phyloP scores from a whole-genome alignment of 768 basidiomycete species.

The Dioszegia hungarica region DNA sequence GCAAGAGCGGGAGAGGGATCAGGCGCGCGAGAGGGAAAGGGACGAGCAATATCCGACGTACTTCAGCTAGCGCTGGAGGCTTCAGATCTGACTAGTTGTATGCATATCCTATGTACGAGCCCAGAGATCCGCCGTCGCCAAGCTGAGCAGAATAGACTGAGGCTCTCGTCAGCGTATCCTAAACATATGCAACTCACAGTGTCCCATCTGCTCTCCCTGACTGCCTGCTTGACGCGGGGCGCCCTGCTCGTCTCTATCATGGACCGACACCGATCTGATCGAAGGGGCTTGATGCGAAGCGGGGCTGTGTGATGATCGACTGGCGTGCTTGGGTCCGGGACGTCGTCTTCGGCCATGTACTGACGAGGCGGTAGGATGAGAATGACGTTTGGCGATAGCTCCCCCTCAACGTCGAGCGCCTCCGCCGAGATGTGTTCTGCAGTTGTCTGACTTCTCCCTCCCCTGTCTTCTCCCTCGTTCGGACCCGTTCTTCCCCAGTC shows the following conservation, averaged over 20 bases:
- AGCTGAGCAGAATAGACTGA: conserved; percentile 24
- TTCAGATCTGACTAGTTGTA: neutral
- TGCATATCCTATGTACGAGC: neutral
- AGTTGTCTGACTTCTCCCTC: too few relatives aligned
- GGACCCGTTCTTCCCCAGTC: too few relatives aligned
- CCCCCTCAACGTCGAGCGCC: too few relatives aligned
- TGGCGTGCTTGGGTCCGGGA: too few relatives aligned
- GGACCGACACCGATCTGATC: neutral
- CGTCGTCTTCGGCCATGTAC: neutral
- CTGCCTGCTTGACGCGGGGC: conserved; percentile 6
- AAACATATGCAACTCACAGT: conserved; percentile 15
- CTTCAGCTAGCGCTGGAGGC: neutral
- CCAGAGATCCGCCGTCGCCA: conserved; percentile 32
- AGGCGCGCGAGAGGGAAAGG: neutral
- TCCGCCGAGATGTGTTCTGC: too few relatives aligned
- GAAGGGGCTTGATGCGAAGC: neutral
- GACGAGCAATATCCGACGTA: conserved; percentile 3
- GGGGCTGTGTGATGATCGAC: neutral
- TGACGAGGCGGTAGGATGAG: conserved; percentile 21
- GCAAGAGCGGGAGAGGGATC: conserved; percentile 13
- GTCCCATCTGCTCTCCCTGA: conserved; percentile 17
- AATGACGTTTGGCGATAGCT: conserved; percentile 5
- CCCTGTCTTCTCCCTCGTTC: too few relatives aligned
- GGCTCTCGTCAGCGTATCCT: conserved; percentile 7
- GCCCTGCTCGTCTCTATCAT: neutral